Evolutionary conservation across 2,329 filamentous ascomycete species (phyloP).

Genomic region (Talaromyces verruculosus): DNA sequence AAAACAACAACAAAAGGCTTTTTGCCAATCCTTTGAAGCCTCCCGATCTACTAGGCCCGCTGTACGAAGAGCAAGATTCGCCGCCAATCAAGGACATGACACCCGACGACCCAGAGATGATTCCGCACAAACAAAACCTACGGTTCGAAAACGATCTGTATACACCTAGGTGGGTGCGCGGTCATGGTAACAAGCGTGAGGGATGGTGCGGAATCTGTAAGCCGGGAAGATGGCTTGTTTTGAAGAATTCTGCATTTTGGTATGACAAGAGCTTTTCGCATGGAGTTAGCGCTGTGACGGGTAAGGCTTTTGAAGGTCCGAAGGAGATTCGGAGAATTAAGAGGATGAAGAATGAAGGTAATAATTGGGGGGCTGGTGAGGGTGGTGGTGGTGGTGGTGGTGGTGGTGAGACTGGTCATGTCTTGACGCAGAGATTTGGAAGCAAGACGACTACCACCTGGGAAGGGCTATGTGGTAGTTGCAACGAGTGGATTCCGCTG

Average conservation of each 20-base stretch:
- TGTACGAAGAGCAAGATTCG: slow-evolving; percentile 70
- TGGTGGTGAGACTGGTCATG: neutral
- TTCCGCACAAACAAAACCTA: slow-evolving; percentile 75
- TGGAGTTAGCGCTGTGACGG: slow-evolving; percentile 79
- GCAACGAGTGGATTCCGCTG: slow-evolving; percentile 34
- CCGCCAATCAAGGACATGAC: slow-evolving; percentile 81
- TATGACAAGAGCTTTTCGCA: slow-evolving; percentile 91
- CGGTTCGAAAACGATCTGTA: slow-evolving; percentile 80
- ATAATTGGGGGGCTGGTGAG: slow-evolving; percentile 48
- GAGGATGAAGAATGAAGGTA: slow-evolving; percentile 48
- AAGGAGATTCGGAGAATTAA: slow-evolving; percentile 73
- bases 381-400: neutral
- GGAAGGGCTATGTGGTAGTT: slow-evolving; percentile 42
- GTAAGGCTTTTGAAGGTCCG: slow-evolving; percentile 74
- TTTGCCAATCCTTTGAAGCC: slow-evolving; percentile 72
- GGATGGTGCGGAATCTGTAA: slow-evolving; percentile 91
- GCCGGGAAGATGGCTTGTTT: slow-evolving; percentile 77
- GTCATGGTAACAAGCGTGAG: slow-evolving; percentile 82
- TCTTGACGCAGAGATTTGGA: neutral
- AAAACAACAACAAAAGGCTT: slow-evolving; percentile 56
- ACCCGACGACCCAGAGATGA: slow-evolving; percentile 70
- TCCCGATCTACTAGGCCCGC: slow-evolving; percentile 72
- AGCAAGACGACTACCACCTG: slow-evolving; percentile 49
- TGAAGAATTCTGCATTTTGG: slow-evolving; percentile 91
- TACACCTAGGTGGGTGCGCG: slow-evolving; percentile 79